Base-by-base conservation (phyloP, 192 early-diverging fungal species). In the Oehlia diaphana region DNA sequence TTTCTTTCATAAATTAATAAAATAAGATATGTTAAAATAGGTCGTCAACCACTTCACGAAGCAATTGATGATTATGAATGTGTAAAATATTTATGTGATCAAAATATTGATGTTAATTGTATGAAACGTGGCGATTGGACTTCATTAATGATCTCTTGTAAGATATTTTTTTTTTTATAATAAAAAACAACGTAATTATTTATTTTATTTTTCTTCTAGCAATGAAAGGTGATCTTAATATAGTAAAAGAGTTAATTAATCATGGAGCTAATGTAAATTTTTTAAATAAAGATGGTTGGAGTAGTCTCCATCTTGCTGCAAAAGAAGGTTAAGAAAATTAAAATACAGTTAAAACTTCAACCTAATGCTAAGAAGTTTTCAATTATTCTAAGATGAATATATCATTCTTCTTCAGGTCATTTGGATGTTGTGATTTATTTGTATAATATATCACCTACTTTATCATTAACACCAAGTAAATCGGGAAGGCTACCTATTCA, bases 41-140 rank as follows among this genome's bases (percentile, higher is more conserved):
- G 86, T 16, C 50, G 86, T 35, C 77, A 78, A 44, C 82, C 86
- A 35, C 62, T 87, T 14, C 84, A 87, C 35, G 86, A 87, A 74
- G 82, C 82, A 33, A 82, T 87, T 72, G 81, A 83, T 63, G 44
- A 50, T 69, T 66, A 61, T 37, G 78, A 76, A 2, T 82, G 83
- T 68, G 68, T 82, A 4, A 26, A 69, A 7, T 83, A 69, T 78
- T 66, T 87, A 31, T 68, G 83, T 21, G 37, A 74, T 13, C 63
- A 77, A 58, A 33, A 82, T 47, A 80, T 85, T n/a, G 80, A 87
- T 74, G 73, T 83, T 14, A 76, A 87, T 79, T 84, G 84, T 37
- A 83, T 85, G 66, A 87, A 87, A 77, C 53, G 82, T 63, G 86
- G 84, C 9, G 86, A 82, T 35, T 87, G 86, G 86, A 87, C 86